Evolutionary conservation across 2,329 filamentous ascomycete genomes (phyloP).

Genomic region (Ascochyta viciae-villosae): DNA sequence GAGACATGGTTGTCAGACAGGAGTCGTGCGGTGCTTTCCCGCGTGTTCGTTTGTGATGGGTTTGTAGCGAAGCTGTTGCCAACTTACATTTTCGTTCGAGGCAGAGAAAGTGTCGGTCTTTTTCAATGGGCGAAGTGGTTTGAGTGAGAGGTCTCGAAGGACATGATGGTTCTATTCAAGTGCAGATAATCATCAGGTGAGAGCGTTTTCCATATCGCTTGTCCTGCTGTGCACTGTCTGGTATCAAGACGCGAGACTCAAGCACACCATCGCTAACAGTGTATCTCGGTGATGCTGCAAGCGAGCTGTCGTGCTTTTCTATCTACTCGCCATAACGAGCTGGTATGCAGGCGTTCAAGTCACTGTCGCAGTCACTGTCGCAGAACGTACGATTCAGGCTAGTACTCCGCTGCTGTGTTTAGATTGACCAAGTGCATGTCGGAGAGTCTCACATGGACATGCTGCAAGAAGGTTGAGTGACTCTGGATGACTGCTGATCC

Average conservation of each 20-base stretch:
- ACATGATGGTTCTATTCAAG: background rate
- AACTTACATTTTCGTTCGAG: background rate
- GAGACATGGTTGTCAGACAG: background rate
- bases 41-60: background rate
- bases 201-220: background rate
- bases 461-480: background rate
- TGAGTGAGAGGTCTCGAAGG: background rate
- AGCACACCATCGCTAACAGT: background rate
- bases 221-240: constrained; percentile 7
- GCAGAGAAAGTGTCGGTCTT: background rate
- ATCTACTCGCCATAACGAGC: constrained; percentile 12
- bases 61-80: background rate
- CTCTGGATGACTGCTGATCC: background rate
- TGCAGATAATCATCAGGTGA: background rate
- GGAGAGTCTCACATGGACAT: constrained; percentile 6
- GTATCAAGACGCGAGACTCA: constrained; percentile 4
- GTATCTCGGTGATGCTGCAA: constrained; percentile 2
- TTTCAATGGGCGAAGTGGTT: too few species aligned
- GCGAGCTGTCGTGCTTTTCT: constrained; percentile 3
- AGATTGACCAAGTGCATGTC: background rate
- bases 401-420: constrained; percentile 9
- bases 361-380: background rate
- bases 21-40: background rate
- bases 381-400: background rate
- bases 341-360: background rate